Base-by-base conservation (phyloP, 345 rosid genomes). In the Camelina sativa region DNA sequence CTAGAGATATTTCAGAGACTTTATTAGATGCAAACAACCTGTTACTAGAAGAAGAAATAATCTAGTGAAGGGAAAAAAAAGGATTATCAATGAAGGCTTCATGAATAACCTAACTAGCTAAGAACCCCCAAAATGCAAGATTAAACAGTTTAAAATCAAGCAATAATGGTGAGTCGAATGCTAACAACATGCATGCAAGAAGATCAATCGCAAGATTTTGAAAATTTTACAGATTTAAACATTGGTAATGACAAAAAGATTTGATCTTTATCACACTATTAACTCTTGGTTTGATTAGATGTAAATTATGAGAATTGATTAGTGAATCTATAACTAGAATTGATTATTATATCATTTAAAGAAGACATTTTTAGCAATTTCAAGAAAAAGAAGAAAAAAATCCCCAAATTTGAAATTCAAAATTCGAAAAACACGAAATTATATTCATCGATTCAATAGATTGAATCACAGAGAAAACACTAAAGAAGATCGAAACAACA, bases 151-250 rank as follows among this genome's bases (percentile, higher is more conserved):
- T 12, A 28, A 48, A 58, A 62, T 11, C 51, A n/a, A 74, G 61
- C 48, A 51, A 41, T 32, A 68, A 71, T 65, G 50, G 57, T 37
- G n/a, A 57, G 6, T 72, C 60, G 46, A 66, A 32, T 72, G 73
- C 51, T 52, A 28, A 28, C 8, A 32, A n/a, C 74, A 76, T 67
- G 76, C 79, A 79, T 72, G 81, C 77, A 78, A 52, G 57, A 67
- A 71, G 55, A 5, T 50, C 23, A 65, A 63, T 62, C 72, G 17
- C 80, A 62, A 64, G 76, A 71, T 64, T 54, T 76, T 15, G n/a
- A 23, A 48, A 28, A 37, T 6, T 35, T 34, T 11, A 6, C 53
- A 75, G 67, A 17, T 60, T 59, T 50, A 6, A 41, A 23, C 44
- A 43, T 41, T 53, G 9, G 51, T 2, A 59, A 38, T 12, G 22